Percentiles rank a stretch among this genome's conserved stretches.
Evolutionary conservation across 2,329 filamentous ascomycete genomes (phyloP).

Genomic region (Colletotrichum costaricense): DNA sequence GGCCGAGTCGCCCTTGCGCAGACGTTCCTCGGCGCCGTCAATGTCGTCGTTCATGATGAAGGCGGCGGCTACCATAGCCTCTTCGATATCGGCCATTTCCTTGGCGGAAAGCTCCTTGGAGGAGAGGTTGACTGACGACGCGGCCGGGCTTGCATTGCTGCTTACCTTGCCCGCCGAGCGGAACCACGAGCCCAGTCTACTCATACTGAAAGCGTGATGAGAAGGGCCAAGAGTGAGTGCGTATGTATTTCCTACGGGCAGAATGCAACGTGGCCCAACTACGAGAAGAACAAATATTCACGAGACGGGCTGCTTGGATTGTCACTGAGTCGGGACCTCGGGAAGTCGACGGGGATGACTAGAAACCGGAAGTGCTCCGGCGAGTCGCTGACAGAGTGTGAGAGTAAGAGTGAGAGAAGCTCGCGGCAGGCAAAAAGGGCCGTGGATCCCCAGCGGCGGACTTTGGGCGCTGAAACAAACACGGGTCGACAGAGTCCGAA

Average conservation of each 20-base stretch:
- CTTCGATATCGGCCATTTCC: conserved; percentile 66
- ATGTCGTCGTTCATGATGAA: conserved; percentile 93
- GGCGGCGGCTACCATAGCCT: conserved; percentile 72
- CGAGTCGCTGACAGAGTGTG: conserved; percentile 22
- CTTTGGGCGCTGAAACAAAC: conserved; percentile 33
- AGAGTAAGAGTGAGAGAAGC: not conserved
- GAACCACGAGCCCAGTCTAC: conserved; percentile 63
- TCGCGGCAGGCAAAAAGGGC: not conserved
- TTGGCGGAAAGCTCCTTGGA: conserved; percentile 55
- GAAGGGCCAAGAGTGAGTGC: not conserved
- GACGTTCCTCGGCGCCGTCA: conserved; percentile 79
- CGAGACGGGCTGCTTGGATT: not conserved
- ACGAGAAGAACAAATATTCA: not conserved
- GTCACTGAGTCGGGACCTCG: conserved; percentile 17
- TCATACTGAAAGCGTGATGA: conserved; percentile 48
- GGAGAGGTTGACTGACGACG: conserved; percentile 43
- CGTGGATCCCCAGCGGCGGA: conserved; percentile 24
- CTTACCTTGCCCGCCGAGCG: conserved; percentile 53
- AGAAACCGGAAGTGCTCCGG: conserved; percentile 30
- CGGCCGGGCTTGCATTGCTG: conserved; percentile 44
- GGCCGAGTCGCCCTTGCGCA: conserved; percentile 80
- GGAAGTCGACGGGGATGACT: conserved; percentile 17
- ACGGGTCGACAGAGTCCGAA: conserved; percentile 21
- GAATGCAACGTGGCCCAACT: not conserved
- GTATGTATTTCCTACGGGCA: not conserved